A percentile compares a stretch with the other conserved stretches of the same genome.
These are phyloP conservation scores for Agaricus blazei DNA, from an alignment of 768 basidiomycete species.

Conservation along the genomic window DNA sequence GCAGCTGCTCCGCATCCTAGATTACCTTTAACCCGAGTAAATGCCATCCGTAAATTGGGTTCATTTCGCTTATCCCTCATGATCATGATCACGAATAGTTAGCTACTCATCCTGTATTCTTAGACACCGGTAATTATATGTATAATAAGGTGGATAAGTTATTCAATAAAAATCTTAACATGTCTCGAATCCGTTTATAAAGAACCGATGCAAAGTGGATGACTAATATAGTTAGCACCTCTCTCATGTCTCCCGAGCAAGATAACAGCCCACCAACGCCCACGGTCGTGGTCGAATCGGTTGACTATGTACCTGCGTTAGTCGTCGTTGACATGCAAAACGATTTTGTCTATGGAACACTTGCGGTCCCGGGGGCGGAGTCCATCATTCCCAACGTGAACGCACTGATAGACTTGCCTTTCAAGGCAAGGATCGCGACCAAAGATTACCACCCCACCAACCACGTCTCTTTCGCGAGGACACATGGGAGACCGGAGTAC, in stretches of 20 bases:
- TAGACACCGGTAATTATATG: no score
- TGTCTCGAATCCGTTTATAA: no score
- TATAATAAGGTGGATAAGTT: no score
- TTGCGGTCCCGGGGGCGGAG: constrained; percentile 62
- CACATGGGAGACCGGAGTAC: constrained; percentile 29
- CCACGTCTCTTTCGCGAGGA: constrained; percentile 71
- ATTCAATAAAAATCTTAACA: no score
- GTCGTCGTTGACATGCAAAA: constrained; percentile 78
- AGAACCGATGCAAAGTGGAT: no score
- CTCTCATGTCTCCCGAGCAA: neutral
- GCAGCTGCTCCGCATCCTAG: neutral
- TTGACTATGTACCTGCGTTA: constrained; percentile 44
- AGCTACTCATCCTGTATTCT: no score
- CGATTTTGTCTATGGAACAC: constrained; percentile 74
- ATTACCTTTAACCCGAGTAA: no score
- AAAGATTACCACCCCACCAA: constrained; percentile 53
- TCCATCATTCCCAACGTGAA: constrained; percentile 54
- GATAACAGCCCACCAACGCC: constrained; percentile 1
- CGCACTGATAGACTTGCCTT: constrained; percentile 52
- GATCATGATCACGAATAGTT: no score
- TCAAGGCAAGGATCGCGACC: constrained; percentile 46
- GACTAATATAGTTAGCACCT: neutral
- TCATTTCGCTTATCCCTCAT: no score
- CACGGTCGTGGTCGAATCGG: constrained; percentile 5
- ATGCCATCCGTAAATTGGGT: no score